Evolutionary conservation across 208 protist genomes (phyloP).

Genomic region (Acanthamoeba polyphaga): DNA sequence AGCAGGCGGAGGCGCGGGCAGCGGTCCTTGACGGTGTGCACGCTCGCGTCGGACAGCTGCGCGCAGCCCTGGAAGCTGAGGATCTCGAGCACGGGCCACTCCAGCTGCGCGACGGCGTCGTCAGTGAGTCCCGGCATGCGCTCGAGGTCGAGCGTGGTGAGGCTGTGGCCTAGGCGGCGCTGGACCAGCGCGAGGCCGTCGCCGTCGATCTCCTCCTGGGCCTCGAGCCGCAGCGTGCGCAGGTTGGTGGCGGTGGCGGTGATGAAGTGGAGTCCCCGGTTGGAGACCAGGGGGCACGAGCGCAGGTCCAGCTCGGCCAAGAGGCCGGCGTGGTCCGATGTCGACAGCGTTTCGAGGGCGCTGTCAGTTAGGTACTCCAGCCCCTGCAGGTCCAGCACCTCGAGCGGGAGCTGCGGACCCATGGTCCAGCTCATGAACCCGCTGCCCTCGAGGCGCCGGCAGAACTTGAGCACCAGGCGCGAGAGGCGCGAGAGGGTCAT

Average conservation of each 20-base stretch:
- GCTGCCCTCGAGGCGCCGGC: not conserved
- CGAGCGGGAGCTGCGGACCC: not conserved
- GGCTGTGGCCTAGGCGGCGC: not conserved
- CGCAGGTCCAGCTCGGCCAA: conserved; percentile 14
- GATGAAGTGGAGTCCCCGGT: not conserved
- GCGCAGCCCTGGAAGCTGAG: conserved; percentile 23
- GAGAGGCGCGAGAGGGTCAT: not conserved
- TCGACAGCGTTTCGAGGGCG: not conserved
- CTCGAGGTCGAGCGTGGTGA: conserved; percentile 55
- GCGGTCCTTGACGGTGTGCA: conserved; percentile 13
- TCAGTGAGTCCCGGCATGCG: not conserved
- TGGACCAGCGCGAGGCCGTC: conserved; percentile 6
- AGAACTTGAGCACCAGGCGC: not conserved
- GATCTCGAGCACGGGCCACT: not conserved
- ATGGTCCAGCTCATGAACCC: conserved; percentile 46
- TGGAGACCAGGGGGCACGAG: not conserved
- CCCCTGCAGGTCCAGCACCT: conserved; percentile 47
- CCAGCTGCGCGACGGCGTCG: not conserved
- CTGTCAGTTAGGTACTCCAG: not conserved
- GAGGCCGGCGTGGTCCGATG: not conserved
- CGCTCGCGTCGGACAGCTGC: not conserved
- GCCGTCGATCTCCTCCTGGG: conserved; percentile 33
- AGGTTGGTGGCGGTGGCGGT: not conserved
- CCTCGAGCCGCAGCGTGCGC: conserved; percentile 16
- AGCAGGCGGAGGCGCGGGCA: conserved; percentile 18